Percentiles rank a stretch among this genome's conserved stretches.
phyloP scores from a whole-genome alignment of 2,329 filamentous ascomycete species.

The Ilyonectria mors-panacis region DNA sequence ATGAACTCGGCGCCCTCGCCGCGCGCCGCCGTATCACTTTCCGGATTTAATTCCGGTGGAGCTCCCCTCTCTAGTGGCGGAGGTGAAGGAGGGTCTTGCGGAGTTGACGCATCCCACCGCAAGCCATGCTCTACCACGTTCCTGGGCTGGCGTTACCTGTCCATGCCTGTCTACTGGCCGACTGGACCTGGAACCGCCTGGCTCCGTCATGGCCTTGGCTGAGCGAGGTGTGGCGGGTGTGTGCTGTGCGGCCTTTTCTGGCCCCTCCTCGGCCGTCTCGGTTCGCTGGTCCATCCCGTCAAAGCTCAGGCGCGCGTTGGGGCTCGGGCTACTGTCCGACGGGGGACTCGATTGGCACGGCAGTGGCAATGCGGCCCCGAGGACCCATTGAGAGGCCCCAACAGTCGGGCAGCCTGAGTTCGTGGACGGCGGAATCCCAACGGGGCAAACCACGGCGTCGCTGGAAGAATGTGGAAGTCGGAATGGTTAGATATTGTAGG shows the following conservation, averaged over 20 bases:
- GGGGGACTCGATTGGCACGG: slow-evolving; percentile 48
- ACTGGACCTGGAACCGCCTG: no score
- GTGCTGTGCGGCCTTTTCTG: slow-evolving; percentile 44
- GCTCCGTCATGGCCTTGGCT: slow-evolving; percentile 26
- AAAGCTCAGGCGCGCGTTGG: slow-evolving; percentile 40
- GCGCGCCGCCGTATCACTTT: slow-evolving; percentile 35
- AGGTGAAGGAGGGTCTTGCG: slow-evolving; percentile 1
- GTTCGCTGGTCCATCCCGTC: slow-evolving; percentile 31
- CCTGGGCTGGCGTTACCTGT: not conserved
- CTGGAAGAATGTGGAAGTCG: not conserved
- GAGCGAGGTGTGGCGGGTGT: slow-evolving; percentile 25
- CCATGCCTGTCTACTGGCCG: not conserved
- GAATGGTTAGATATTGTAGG: not conserved
- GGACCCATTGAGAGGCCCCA: slow-evolving; percentile 39
- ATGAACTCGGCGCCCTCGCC: slow-evolving; percentile 45
- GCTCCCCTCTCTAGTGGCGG: slow-evolving; percentile 21
- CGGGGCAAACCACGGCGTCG: slow-evolving; percentile 24
- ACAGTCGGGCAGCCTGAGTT: slow-evolving; percentile 38
- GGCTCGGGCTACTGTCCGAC: slow-evolving; percentile 49
- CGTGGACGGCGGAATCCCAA: slow-evolving; percentile 32
- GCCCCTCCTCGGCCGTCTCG: slow-evolving; percentile 41
- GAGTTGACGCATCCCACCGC: not conserved
- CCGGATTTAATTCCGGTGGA: slow-evolving; percentile 46
- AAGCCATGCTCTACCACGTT: slow-evolving; percentile 16
- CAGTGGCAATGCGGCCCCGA: slow-evolving; percentile 44